A percentile compares a stretch with the other conserved stretches of the same genome.
Conservation (phyloP, 495 filamentous ascomycete genomes). For the Penicillium lagena region DNA sequence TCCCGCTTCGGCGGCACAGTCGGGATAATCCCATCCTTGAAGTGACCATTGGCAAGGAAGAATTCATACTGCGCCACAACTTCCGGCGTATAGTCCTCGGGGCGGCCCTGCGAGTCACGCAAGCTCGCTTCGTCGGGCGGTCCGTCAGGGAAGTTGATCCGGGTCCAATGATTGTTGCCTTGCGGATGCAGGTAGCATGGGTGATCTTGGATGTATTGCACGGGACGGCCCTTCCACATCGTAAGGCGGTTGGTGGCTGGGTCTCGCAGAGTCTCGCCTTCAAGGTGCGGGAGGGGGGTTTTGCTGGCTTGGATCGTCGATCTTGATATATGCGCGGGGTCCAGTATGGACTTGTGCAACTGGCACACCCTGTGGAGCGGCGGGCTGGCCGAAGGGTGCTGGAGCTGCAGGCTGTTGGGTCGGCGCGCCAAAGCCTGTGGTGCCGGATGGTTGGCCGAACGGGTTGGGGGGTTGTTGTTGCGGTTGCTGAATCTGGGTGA, state of each 20-base stretch:
- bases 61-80: slow-evolving; percentile 51
- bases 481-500: slow-evolving; percentile 12
- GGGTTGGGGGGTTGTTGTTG: slow-evolving; percentile 9
- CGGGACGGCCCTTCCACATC: slow-evolving; percentile 50
- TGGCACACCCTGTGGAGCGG: slow-evolving; percentile 12
- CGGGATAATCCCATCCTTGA: slow-evolving; percentile 59
- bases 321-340: slow-evolving; percentile 24
- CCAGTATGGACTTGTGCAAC: slow-evolving; percentile 14
- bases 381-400: slow-evolving; percentile 24
- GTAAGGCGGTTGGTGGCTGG: slow-evolving; percentile 28
- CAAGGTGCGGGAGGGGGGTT: slow-evolving; percentile 30
- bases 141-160: slow-evolving; percentile 66
- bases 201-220: slow-evolving; percentile 43
- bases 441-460: slow-evolving; percentile 21
- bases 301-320: slow-evolving; percentile 22
- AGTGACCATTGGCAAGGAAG: slow-evolving; percentile 54
- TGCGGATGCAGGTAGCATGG: slow-evolving; percentile 45
- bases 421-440: slow-evolving; percentile 9
- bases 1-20: slow-evolving; percentile 66
- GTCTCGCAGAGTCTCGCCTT: slow-evolving; percentile 32
- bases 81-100: slow-evolving; percentile 39
- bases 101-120: slow-evolving; percentile 29
- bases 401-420: slow-evolving; percentile 16
- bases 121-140: slow-evolving; percentile 47
- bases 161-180: slow-evolving; percentile 42